Evolutionary conservation across 345 rosid species (phyloP), one percentile per base, ranked within the genome.

Genomic region (Hypericum androsaemum): DNA sequence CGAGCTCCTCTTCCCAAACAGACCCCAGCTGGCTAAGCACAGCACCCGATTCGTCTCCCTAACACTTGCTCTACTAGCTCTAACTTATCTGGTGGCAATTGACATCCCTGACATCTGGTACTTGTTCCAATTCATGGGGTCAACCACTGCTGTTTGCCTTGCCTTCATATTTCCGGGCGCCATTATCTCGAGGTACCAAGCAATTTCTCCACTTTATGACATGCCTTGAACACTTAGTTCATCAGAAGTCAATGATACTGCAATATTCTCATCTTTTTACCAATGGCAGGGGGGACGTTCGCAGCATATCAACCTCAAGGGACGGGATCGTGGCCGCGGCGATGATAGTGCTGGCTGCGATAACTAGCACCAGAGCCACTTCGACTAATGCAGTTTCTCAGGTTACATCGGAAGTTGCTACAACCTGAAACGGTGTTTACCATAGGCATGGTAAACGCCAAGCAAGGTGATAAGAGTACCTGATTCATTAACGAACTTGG

Each of bases 81-180:
- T 75, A 56, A 59, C 62, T 64, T 89, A 81, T 73, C 35, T 77
- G 42, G 61, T 75, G 7, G 88, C 94, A 0, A 77, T 81, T n/a
- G 77, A 66, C 5, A 58, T 89, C 59, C 97, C 97, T 3, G 68
- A 80, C 57, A 77, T 89, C 38, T 84, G 97, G 96, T 77, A 73
- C 62, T 68, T 82, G 60, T 89, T 89, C 51, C 95, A 84, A 76
- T 82, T 86, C 71, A 9, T 84, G 52, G 97, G 95, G 69, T 86
- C 97, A 40, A 86, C 96, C 36, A 57, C 90, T 12, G 84, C 89
- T 3, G 94, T 89, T 42, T 77, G 76, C 56, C 82, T 89, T 8
- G 86, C 82, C 17, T 84, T 89, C 77, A 86, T 89, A 56, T 89
- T 89, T 58, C 97, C 95, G 0, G 94, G 77, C 16, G 82, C 77